phyloP scores from a whole-genome alignment of 352 stramenopile species.

The Pythium volutum region DNA sequence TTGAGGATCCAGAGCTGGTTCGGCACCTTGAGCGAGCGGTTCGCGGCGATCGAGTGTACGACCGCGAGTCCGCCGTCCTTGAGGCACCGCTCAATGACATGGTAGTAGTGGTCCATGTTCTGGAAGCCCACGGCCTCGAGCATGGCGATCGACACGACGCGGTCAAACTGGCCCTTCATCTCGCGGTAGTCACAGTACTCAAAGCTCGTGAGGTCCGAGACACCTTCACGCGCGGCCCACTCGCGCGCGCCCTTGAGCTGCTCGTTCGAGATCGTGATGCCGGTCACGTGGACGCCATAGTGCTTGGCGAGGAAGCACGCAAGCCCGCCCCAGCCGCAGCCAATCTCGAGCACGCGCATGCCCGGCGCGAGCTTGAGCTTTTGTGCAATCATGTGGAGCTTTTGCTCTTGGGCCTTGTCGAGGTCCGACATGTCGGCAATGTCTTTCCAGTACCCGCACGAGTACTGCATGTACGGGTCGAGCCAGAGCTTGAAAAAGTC shows the following conservation, averaged over 20 bases:
- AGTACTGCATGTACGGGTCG: slow-evolving; percentile 87
- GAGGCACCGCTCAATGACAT: slow-evolving; percentile 74
- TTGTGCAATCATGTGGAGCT: slow-evolving; percentile 84
- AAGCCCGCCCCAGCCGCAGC: slow-evolving; percentile 87
- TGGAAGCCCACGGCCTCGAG: slow-evolving; percentile 88
- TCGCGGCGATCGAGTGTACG: slow-evolving; percentile 82
- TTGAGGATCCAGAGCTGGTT: slow-evolving; percentile 88
- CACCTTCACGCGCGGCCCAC: slow-evolving; percentile 71
- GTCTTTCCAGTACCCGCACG: slow-evolving; percentile 83
- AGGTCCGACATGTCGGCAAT: slow-evolving; percentile 67
- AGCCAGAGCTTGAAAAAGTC: slow-evolving; percentile 90
- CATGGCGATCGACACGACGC: slow-evolving; percentile 88
- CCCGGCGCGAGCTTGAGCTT: slow-evolving; percentile 84
- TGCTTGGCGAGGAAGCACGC: slow-evolving; percentile 86
- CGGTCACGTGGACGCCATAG: slow-evolving; percentile 83
- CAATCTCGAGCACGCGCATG: slow-evolving; percentile 88
- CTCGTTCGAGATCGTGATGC: slow-evolving; percentile 90
- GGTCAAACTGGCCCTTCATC: slow-evolving; percentile 86
- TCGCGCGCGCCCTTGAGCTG: slow-evolving; percentile 85
- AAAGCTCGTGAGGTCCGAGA: slow-evolving; percentile 85
- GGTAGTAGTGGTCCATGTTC: slow-evolving; percentile 87
- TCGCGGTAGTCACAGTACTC: slow-evolving; percentile 91
- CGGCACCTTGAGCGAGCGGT: slow-evolving; percentile 80
- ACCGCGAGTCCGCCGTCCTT: slow-evolving; percentile 74
- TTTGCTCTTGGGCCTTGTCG: slow-evolving; percentile 82